Base-by-base conservation (phyloP, 441 rosid genomes). In the Erysimum pusillum region DNA sequence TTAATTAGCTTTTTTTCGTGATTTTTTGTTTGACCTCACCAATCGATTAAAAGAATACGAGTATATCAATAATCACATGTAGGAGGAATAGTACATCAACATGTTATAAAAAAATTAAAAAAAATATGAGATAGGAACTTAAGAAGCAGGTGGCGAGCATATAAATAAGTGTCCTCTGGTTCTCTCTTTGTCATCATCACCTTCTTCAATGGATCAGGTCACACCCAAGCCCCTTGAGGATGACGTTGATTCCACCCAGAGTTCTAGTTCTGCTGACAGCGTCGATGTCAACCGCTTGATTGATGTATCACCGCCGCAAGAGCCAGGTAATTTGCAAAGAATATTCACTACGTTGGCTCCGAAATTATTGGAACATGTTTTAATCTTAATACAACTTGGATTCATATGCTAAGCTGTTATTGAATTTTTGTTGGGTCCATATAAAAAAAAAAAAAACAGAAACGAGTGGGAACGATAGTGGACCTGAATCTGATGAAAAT, bases 91-190 rank as follows among this genome's bases (percentile, higher is more conserved):
- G 57, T 71, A 15, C n/a, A 62, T 12, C 39, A 9, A 35, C 6
- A n/a, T n/a, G n/a, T 32, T 9, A 44, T n/a, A 9, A 32, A 18
- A 18, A 7, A 18, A 18, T 22, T 25, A 1, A 13, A 0, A 18
- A 31, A 8, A 8, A 18, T n/a, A n/a, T 18, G 6, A 57, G 20
- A 4, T 42, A 11, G 12, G 51, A 51, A 22, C 6, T 10, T 28
- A 28, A 18, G 31, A 69, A 60, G 60, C 18, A 49, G 57, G 32
- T 61, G 3, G 59, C 9, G 52, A 10, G 61, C 53, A 13, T 73
- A 73, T 73, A 63, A 52, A 63, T 42, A 73, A 9, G 56, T 14
- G 38, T 42, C 63, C 36, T 22, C 34, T 17, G 25, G 36, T 42
- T 17, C n/a, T 54, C 66, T 14, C 52, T 6, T 72, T 52, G 8